These are phyloP conservation scores for Myochromella boudieri DNA, from an alignment of 768 basidiomycete species.

Conservation along the genomic window DNA sequence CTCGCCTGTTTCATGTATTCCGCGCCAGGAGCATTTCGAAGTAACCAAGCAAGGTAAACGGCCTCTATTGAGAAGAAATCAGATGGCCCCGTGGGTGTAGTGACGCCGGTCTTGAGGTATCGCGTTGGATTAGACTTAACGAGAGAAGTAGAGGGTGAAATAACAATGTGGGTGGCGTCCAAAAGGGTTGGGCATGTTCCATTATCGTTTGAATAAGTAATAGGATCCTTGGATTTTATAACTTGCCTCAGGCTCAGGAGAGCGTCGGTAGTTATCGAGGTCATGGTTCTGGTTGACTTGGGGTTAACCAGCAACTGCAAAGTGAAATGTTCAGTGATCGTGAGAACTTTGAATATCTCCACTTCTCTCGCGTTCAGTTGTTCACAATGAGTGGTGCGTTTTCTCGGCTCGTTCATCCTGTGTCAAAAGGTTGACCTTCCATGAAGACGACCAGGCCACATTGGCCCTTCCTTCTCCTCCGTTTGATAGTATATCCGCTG, in stretches of 20 bases:
- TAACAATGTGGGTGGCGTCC: conserved; percentile 63
- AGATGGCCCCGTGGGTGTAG: conserved; percentile 40
- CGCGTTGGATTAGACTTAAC: conserved; percentile 78
- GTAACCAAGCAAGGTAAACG: conserved; percentile 81
- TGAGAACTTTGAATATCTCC: too few species aligned
- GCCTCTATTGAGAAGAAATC: conserved; percentile 82
- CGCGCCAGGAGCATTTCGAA: conserved; percentile 69
- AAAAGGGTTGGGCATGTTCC: conserved; percentile 47
- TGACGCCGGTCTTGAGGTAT: conserved; percentile 63
- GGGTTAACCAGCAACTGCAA: too few species aligned
- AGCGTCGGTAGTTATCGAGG: conserved; percentile 42
- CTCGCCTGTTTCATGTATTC: conserved; percentile 90
- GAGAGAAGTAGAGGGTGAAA: conserved; percentile 52
- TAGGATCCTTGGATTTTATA: conserved; percentile 51
- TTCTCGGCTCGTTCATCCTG: neutral
- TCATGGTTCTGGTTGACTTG: conserved; percentile 21
- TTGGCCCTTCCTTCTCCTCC: conserved; percentile 62
- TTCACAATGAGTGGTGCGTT: conserved; percentile 7
- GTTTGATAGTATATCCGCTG: conserved; percentile 80
- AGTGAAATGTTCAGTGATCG: too few species aligned
- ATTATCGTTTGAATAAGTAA: conserved; percentile 47
- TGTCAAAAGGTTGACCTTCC: neutral
- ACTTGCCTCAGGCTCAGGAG: conserved; percentile 60
- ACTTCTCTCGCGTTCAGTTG: too few species aligned
- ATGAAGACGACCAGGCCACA: conserved; percentile 20